Percentiles rank a stretch among this genome's conserved stretches.
Conservation (phyloP, 1,139 yeast species). For the Protomyces gravidus region DNA sequence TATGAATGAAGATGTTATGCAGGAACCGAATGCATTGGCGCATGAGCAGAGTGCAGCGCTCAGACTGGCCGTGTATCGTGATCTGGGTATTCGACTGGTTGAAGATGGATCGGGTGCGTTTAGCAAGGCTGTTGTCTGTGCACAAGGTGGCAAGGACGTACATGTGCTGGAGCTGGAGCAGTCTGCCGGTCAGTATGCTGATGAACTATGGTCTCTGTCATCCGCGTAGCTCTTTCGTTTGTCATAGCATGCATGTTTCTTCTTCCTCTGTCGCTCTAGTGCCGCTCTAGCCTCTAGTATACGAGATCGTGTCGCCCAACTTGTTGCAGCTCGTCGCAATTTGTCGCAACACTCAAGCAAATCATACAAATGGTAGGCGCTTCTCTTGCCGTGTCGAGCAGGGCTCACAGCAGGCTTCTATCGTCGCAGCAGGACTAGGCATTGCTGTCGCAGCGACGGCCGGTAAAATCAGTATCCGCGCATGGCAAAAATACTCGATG, state of each 20-base stretch:
- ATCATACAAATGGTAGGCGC: background rate
- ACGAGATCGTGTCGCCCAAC: too few species aligned
- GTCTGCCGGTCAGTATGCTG: conserved; percentile 60
- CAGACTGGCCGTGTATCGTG: conserved; percentile 42
- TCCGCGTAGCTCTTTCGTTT: conserved; percentile 38
- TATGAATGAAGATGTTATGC: conserved; percentile 40
- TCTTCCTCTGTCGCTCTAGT: background rate
- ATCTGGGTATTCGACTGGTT: conserved; percentile 43
- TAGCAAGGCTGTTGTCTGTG: conserved; percentile 48
- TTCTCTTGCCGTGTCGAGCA: background rate
- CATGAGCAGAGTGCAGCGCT: conserved; percentile 10
- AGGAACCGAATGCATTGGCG: conserved; percentile 36
- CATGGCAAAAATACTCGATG: conserved; percentile 28
- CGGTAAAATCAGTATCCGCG: conserved; percentile 26
- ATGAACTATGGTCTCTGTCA: conserved; percentile 64
- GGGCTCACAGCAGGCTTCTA: conserved; percentile 5
- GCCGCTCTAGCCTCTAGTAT: too few species aligned
- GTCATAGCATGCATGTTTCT: background rate
- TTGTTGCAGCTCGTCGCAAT: too few species aligned
- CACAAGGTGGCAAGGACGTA: conserved; percentile 45
- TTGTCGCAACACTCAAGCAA: too few species aligned
- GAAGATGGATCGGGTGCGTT: conserved; percentile 42
- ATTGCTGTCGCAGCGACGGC: conserved; percentile 28
- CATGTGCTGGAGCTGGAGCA: conserved; percentile 55
- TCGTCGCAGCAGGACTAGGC: conserved; percentile 27